Evolutionary conservation across 2,329 filamentous ascomycete genomes (phyloP).

Genomic region (Blastomyces percursus): DNA sequence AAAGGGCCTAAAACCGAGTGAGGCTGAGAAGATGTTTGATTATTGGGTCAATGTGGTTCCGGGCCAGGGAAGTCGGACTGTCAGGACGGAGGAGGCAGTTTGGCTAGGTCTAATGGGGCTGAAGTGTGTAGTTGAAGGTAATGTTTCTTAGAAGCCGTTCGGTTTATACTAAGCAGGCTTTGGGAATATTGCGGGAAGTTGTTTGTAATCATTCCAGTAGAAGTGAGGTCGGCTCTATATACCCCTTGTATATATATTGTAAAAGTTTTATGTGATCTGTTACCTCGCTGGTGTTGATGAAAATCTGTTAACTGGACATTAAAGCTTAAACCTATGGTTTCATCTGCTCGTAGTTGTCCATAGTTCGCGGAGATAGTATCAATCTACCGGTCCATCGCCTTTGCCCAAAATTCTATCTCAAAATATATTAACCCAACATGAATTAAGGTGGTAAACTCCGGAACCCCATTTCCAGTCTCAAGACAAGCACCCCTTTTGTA

Average conservation of each 20-base stretch:
- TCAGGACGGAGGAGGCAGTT: conserved; percentile 73
- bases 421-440: background rate
- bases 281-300: background rate
- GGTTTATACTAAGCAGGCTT: background rate
- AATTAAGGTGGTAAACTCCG: background rate
- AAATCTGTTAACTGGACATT: background rate
- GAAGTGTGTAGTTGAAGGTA: conserved; percentile 41
- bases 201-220: background rate
- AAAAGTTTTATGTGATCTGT: background rate
- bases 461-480: background rate
- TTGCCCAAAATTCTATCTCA: background rate
- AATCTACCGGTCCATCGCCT: too few relatives aligned
- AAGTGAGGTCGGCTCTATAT: background rate
- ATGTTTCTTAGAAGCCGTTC: conserved; percentile 7
- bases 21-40: conserved; percentile 64
- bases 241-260: background rate
- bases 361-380: background rate
- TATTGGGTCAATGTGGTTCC: conserved; percentile 74
- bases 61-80: conserved; percentile 68
- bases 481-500: background rate
- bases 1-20: conserved; percentile 53
- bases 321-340: background rate
- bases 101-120: conserved; percentile 64
- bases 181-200: background rate
- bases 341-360: background rate